Evolutionary conservation across 257 asterid species (phyloP).

Genomic region (Penstemon barbatus): DNA sequence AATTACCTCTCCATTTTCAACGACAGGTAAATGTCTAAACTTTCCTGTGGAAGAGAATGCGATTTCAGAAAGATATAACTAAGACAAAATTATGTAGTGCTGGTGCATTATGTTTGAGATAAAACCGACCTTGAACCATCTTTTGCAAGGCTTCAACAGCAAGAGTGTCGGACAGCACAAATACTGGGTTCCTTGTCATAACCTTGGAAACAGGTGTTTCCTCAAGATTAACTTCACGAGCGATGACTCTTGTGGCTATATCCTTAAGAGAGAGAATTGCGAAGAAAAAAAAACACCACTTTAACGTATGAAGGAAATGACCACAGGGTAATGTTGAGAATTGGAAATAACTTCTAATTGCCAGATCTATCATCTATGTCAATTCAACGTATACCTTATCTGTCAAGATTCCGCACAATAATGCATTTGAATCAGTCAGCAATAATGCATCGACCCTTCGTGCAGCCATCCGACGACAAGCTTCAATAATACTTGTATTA

Average conservation of each 20-base stretch:
- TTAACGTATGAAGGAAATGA: neutral
- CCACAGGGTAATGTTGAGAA: constrained; percentile 10
- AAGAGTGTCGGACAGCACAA: constrained; percentile 94
- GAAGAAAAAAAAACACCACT: constrained; percentile 10
- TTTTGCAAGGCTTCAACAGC: constrained; percentile 99
- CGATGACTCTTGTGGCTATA: constrained; percentile 83
- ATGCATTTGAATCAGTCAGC: constrained; percentile 93
- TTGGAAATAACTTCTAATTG: constrained; percentile 9
- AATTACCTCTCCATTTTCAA: constrained; percentile 94
- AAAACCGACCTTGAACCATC: constrained; percentile 87
- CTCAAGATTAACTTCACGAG: constrained; percentile 69
- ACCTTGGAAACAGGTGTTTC: constrained; percentile 90
- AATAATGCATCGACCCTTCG: constrained; percentile 89
- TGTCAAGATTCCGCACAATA: constrained; percentile 90
- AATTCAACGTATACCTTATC: constrained; percentile 64
- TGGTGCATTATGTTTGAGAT: neutral
- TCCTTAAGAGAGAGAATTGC: constrained; percentile 50
- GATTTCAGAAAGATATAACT: constrained; percentile 13
- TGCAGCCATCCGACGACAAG: constrained; percentile 90
- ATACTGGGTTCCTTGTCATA: constrained; percentile 96
- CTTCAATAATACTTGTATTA: constrained; percentile 74
- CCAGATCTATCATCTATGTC: constrained; percentile 6
- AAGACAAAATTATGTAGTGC: constrained; percentile 18
- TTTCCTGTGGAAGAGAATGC: constrained; percentile 56
- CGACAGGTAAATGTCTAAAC: constrained; percentile 95